Conservation (phyloP, 805 yeast genomes). For the Aciculoconidium aculeatum region DNA sequence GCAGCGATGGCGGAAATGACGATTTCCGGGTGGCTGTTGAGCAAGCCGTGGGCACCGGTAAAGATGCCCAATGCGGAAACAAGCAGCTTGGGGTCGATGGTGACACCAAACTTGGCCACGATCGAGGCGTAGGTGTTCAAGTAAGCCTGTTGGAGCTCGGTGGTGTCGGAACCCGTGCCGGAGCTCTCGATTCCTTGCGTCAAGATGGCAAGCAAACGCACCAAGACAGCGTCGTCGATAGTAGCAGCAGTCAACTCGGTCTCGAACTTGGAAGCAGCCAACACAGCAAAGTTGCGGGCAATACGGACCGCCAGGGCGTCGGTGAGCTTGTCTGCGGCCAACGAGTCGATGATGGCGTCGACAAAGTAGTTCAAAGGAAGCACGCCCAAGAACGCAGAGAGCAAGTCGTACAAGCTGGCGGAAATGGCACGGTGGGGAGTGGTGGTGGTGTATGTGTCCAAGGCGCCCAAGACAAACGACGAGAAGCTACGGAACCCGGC, state of each 20-base stretch:
- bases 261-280: constrained; percentile 65
- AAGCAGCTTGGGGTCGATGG: constrained; percentile 33
- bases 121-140: constrained; percentile 62
- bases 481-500: constrained; percentile 26
- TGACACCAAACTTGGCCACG: constrained; percentile 53
- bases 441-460: constrained; percentile 28
- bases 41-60: constrained; percentile 47
- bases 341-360: constrained; percentile 44
- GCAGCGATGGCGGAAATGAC: constrained; percentile 69
- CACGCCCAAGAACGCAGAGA: constrained; percentile 59
- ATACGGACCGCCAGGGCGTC: constrained; percentile 43
- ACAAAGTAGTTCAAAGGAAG: constrained; percentile 74
- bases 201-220: constrained; percentile 45
- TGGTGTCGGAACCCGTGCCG: too few relatives aligned
- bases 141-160: constrained; percentile 60
- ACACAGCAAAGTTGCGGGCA: constrained; percentile 54
- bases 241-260: constrained; percentile 47
- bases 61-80: constrained; percentile 45
- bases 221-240: constrained; percentile 36
- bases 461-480: constrained; percentile 29
- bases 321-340: constrained; percentile 24
- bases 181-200: constrained; percentile 31
- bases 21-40: constrained; percentile 52
- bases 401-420: constrained; percentile 44
- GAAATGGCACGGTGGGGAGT: constrained; percentile 20